These are phyloP conservation scores for Coemansia sp. DNA, from an alignment of 192 early-diverging fungal genomes.

Conservation along the genomic window DNA sequence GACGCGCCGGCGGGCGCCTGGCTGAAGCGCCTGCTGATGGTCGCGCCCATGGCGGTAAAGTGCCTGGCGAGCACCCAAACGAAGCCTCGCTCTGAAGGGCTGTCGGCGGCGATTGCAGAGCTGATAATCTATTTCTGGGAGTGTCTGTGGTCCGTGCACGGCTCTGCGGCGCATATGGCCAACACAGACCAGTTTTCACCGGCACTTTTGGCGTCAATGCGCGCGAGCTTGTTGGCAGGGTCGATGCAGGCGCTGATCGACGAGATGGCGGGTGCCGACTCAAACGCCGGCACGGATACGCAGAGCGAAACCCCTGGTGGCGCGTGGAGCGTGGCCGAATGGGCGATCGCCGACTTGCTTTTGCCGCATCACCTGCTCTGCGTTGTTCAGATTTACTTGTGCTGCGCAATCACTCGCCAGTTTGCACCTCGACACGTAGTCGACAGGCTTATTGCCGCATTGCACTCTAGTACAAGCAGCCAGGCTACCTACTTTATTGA, in stretches of 20 bases:
- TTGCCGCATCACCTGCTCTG: conserved; percentile 36
- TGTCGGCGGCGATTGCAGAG: conserved; percentile 27
- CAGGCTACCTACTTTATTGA: conserved; percentile 17
- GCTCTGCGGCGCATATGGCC: not conserved
- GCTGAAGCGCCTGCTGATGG: conserved; percentile 18
- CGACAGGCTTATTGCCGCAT: conserved; percentile 3
- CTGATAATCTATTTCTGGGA: conserved; percentile 27
- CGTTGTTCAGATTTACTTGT: conserved; percentile 19
- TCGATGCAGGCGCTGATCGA: conserved; percentile 4
- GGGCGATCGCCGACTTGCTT: conserved; percentile 15
- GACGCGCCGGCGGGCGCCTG: conserved; percentile 1
- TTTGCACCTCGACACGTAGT: conserved; percentile 14
- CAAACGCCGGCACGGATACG: not conserved
- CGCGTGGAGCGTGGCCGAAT: conserved; percentile 9
- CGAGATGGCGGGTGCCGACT: conserved; percentile 10
- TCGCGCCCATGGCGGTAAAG: conserved; percentile 18
- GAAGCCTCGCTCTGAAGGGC: not conserved
- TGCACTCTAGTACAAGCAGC: not conserved
- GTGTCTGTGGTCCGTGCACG: conserved; percentile 9
- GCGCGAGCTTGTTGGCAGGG: conserved; percentile 12
- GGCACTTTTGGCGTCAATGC: conserved; percentile 18
- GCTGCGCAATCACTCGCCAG: conserved; percentile 1
- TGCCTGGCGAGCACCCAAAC: conserved; percentile 2
- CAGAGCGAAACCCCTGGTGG: not conserved
- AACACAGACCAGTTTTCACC: not conserved